Percentiles rank a stretch among this genome's conserved stretches.
Evolutionary conservation across 1,284 basidiomycete species (phyloP).

Genomic region (Vanrija humicola): DNA sequence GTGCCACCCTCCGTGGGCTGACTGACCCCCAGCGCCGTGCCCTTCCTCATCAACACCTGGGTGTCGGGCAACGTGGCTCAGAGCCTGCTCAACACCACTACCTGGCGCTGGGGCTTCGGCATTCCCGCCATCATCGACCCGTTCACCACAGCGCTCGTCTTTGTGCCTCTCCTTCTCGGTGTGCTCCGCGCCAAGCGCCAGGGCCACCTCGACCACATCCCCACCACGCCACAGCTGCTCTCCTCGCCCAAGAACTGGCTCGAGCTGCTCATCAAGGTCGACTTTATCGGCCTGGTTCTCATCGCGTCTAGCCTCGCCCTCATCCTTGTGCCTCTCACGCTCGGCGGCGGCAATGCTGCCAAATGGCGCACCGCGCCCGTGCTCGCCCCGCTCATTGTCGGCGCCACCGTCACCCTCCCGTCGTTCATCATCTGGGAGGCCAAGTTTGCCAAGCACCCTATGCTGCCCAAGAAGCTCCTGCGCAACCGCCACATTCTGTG

Average conservation of each 20-base stretch:
- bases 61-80: slow-evolving; percentile 26
- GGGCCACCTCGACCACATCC: slow-evolving; percentile 33
- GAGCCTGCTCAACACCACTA: slow-evolving; percentile 51
- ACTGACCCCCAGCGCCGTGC: slow-evolving; percentile 26
- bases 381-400: slow-evolving; percentile 46
- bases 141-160: slow-evolving; percentile 20
- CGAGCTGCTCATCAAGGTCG: slow-evolving; percentile 47
- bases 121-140: slow-evolving; percentile 30
- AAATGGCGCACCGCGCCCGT: slow-evolving; percentile 40
- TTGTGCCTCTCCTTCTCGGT: slow-evolving; percentile 41
- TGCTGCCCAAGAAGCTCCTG: slow-evolving; percentile 47
- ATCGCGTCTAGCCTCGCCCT: slow-evolving; percentile 15
- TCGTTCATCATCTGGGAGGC: slow-evolving; percentile 46
- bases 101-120: slow-evolving; percentile 58
- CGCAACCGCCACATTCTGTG: slow-evolving; percentile 44
- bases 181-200: slow-evolving; percentile 33
- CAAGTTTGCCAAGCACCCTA: slow-evolving; percentile 38
- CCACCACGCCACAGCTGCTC: slow-evolving; percentile 24
- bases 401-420: slow-evolving; percentile 38
- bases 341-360: slow-evolving; percentile 33
- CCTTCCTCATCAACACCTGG: slow-evolving; percentile 34
- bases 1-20: neutral
- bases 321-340: slow-evolving; percentile 46
- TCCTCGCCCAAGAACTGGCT: neutral
- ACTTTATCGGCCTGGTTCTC: slow-evolving; percentile 47